Evolutionary conservation across 179 eudicot genomes (phyloP).

Genomic region (Camellia oleifera): DNA sequence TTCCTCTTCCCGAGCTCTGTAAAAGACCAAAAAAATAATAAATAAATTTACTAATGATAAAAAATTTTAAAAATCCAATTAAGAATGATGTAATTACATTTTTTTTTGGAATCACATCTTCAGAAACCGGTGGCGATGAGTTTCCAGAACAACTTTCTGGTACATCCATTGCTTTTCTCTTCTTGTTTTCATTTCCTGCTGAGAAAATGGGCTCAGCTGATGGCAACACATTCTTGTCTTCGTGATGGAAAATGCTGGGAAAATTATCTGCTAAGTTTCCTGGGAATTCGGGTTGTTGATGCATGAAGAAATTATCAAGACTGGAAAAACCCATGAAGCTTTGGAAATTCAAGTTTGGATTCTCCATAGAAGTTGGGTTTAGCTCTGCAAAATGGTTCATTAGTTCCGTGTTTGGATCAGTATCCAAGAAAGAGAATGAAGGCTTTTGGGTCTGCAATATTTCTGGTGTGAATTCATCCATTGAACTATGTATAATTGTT

Average conservation of each 20-base stretch:
- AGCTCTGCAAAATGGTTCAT: constrained; percentile 25
- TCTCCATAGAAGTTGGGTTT: constrained; percentile 20
- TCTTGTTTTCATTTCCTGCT: constrained; percentile 27
- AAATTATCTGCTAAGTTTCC: constrained; percentile 28
- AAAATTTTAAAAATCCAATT: background rate
- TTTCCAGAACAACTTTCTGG: constrained; percentile 40
- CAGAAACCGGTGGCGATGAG: constrained; percentile 43
- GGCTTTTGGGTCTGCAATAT: constrained; percentile 21
- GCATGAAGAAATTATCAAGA: constrained; percentile 22
- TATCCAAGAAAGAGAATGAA: constrained; percentile 21
- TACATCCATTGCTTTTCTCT: constrained; percentile 51
- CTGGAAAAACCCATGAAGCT: constrained; percentile 27
- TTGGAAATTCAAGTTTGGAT: constrained; percentile 20
- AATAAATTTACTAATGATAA: background rate
- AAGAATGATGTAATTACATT: constrained; percentile 27
- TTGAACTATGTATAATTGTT: constrained; percentile 4
- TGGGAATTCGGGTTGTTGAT: constrained; percentile 28
- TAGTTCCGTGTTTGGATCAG: constrained; percentile 37
- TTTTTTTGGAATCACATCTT: constrained; percentile 31
- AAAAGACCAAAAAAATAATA: constrained; percentile 2
- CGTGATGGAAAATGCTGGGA: constrained; percentile 18
- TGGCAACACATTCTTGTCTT: constrained; percentile 19
- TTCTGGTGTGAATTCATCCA: constrained; percentile 29
- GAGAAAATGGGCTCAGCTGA: constrained; percentile 11
- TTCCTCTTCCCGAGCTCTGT: constrained; percentile 51